Conservation (phyloP, 805 yeast species). For the Barnettozyma sp. region DNA sequence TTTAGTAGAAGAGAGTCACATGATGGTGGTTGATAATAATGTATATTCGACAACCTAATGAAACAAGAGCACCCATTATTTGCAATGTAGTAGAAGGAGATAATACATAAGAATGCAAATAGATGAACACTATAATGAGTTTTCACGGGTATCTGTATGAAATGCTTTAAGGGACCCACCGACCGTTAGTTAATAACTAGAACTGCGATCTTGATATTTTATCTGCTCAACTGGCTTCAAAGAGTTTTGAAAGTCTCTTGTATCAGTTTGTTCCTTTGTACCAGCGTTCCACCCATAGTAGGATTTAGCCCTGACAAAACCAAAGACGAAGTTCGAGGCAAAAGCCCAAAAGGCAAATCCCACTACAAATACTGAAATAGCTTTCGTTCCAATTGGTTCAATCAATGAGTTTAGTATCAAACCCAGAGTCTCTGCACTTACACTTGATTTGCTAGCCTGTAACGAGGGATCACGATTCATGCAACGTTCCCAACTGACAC, state of each 20-base stretch:
- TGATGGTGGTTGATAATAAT: slow-evolving; percentile 42
- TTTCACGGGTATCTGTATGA: too few relatives aligned
- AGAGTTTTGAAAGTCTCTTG: neutral
- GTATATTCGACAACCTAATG: slow-evolving; percentile 33
- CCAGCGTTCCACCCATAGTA: slow-evolving; percentile 30
- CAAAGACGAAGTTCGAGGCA: slow-evolving; percentile 56
- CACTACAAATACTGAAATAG: slow-evolving; percentile 38
- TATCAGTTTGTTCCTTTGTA: neutral
- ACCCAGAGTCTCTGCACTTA: slow-evolving; percentile 60
- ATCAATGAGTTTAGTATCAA: slow-evolving; percentile 52
- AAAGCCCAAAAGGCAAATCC: slow-evolving; percentile 41
- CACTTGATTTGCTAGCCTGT: slow-evolving; percentile 43
- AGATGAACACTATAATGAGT: too few relatives aligned
- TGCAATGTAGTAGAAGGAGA: neutral
- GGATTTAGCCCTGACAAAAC: slow-evolving; percentile 51
- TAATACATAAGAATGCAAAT: too few relatives aligned
- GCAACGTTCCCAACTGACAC: slow-evolving; percentile 59
- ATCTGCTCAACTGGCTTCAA: neutral
- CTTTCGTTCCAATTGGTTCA: slow-evolving; percentile 61
- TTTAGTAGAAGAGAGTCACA: slow-evolving; percentile 38
- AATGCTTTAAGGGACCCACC: too few relatives aligned
- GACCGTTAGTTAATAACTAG: too few relatives aligned
- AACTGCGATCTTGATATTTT: neutral
- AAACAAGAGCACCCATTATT: too few relatives aligned
- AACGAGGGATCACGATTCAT: slow-evolving; percentile 46